Evolutionary conservation across 192 early-diverging fungal genomes (phyloP), one percentile per base, ranked within the genome.

Genomic region (Coemansia sp.): DNA sequence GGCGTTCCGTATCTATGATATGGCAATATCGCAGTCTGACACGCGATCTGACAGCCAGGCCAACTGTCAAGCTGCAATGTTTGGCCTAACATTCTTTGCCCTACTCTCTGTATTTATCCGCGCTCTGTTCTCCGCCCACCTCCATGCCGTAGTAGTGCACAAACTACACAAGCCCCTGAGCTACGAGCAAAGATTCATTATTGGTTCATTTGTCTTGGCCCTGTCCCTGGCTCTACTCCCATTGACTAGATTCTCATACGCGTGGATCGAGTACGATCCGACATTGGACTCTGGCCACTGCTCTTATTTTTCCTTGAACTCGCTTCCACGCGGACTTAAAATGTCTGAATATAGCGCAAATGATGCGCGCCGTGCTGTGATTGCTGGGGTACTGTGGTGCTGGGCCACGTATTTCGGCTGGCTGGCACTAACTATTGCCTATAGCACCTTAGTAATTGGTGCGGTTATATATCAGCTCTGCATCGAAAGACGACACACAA

Each of bases 381-480:
- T 70, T 54, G 59, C 64, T 0, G 73, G 73, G 0, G 24, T 75
- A 2, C 56, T 70, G 36, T 75, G 68, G 62, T 69, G 66, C 41
- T 75, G 73, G 73, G 68, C 58, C 15, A 69, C 73, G 20, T 75
- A 75, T 38, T 75, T 75, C 65, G 67, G 62, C n/a, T 75, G 73
- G 73, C 46, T 75, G 1, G 66, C 73, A 3, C 40, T 75, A 24
- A 75, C 73, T 8, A 47, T 75, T 0, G 38, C 35, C 9, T 73
- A 73, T 37, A 51, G 71, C 25, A 29, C 57, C 2, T 11, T 73
- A 24, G 65, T 73, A 15, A 63, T 73, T 7, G 60, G 43, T 9
- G 59, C 60, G 4, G 65, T 73, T 19, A 73, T 73, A 0, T 67
- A 59, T 19, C 59, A 59, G 10, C 36, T 73, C 31, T 73, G 58